Conservation (phyloP, 768 basidiomycete genomes). For the Nevesoporus exiguus region DNA sequence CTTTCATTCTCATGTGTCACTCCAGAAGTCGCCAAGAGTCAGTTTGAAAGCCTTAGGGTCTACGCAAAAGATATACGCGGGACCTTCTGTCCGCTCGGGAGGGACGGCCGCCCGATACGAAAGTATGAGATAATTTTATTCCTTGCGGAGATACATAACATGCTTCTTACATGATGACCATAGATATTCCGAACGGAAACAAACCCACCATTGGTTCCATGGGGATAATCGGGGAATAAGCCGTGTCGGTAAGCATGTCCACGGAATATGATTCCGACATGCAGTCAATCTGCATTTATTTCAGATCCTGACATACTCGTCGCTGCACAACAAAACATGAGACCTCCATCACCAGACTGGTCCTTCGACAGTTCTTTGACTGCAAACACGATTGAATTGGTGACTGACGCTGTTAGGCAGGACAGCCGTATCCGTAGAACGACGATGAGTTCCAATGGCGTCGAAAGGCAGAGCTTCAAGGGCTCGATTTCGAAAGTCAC, state of each 20-base stretch:
- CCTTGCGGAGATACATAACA: background rate
- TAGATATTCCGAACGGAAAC: conserved; percentile 57
- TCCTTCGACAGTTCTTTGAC: conserved; percentile 26
- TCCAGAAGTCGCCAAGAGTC: conserved; percentile 47
- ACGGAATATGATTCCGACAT: background rate
- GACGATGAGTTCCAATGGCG: conserved; percentile 34
- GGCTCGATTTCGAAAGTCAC: conserved; percentile 52
- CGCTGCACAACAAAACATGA: conserved; percentile 15
- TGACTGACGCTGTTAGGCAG: conserved; percentile 35
- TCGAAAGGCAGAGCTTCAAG: conserved; percentile 51
- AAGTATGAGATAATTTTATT: conserved; percentile 42
- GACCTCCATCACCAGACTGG: conserved; percentile 25
- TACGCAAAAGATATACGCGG: conserved; percentile 43
- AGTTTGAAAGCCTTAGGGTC: conserved; percentile 45
- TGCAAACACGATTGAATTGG: conserved; percentile 38
- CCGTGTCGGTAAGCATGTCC: conserved; percentile 43
- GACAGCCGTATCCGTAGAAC: conserved; percentile 42
- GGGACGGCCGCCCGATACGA: conserved; percentile 57
- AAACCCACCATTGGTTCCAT: conserved; percentile 59
- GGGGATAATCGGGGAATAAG: conserved; percentile 54
- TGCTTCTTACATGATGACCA: background rate
- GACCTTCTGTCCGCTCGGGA: conserved; percentile 55
- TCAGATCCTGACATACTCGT: conserved; percentile 25
- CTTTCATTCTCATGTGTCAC: conserved; percentile 68
- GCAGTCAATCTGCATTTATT: background rate